These are phyloP conservation scores for Aspergillus biplanus DNA, from an alignment of 495 filamentous ascomycete genomes.

Conservation along the genomic window DNA sequence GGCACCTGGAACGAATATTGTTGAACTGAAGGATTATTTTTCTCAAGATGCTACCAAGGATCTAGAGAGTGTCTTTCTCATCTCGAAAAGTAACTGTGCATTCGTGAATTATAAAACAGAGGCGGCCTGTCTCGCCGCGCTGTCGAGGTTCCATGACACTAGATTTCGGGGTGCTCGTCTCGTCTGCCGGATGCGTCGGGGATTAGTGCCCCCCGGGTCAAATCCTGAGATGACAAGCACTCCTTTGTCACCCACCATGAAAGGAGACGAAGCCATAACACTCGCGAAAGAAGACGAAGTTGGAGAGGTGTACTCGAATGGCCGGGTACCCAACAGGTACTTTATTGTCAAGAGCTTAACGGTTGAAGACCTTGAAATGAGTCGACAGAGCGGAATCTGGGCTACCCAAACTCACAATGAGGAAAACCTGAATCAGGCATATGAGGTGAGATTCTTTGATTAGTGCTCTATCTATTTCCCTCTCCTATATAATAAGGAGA, in stretches of 20 bases:
- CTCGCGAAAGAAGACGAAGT: constrained; percentile 8
- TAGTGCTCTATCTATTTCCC: not conserved
- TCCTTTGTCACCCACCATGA: constrained; percentile 1
- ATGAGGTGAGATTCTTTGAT: constrained; percentile 60
- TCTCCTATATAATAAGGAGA: not conserved
- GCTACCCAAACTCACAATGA: constrained; percentile 96
- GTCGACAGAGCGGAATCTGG: constrained; percentile 85
- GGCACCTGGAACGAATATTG: constrained; percentile 76
- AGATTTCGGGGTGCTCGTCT: constrained; percentile 84
- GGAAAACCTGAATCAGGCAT: constrained; percentile 78
- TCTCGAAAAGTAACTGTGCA: constrained; percentile 96
- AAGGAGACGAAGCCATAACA: constrained; percentile 3
- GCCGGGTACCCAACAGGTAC: constrained; percentile 65
- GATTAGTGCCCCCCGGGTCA: constrained; percentile 38
- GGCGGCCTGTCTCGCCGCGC: constrained; percentile 71
- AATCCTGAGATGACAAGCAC: constrained; percentile 26
- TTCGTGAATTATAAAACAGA: constrained; percentile 97
- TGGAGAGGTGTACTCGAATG: constrained; percentile 12
- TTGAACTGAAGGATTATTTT: constrained; percentile 87
- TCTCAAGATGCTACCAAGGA: constrained; percentile 76
- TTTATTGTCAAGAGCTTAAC: constrained; percentile 96
- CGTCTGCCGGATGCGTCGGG: constrained; percentile 87
- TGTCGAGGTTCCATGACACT: constrained; percentile 87
- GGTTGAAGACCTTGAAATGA: constrained; percentile 91
- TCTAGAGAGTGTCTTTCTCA: constrained; percentile 90